Conservation (phyloP, 2,329 filamentous ascomycete genomes). For the Drechslerella coelobrocha region DNA sequence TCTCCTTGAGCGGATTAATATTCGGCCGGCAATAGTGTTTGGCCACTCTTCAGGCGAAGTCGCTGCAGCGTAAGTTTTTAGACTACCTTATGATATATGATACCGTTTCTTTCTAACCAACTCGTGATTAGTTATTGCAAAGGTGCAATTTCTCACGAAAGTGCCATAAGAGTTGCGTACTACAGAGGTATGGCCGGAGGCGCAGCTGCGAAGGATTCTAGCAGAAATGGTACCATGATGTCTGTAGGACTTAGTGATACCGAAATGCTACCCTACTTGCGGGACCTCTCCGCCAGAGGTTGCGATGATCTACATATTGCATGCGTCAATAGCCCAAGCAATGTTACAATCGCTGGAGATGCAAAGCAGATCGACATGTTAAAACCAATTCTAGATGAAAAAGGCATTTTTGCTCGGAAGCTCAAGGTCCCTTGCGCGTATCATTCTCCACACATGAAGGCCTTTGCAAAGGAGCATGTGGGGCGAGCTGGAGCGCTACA, state of each 20-base stretch:
- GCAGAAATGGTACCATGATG: constrained; percentile 58
- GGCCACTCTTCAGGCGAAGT: constrained; percentile 62
- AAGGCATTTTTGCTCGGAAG: constrained; percentile 56
- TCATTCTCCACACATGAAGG: constrained; percentile 60
- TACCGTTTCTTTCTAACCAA: neutral
- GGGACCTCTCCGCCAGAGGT: constrained; percentile 17
- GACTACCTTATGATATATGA: constrained; percentile 36
- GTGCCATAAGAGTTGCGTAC: constrained; percentile 28
- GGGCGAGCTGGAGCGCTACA: constrained; percentile 23
- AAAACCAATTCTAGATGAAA: constrained; percentile 16
- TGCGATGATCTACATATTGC: constrained; percentile 15
- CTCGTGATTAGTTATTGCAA: constrained; percentile 26
- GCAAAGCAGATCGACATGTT: constrained; percentile 55
- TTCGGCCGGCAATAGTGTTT: constrained; percentile 57
- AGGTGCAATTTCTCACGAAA: constrained; percentile 21
- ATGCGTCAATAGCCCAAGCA: constrained; percentile 55
- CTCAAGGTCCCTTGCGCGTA: constrained; percentile 60
- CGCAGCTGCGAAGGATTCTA: constrained; percentile 9
- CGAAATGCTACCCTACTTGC: constrained; percentile 53
- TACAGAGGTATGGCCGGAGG: constrained; percentile 20
- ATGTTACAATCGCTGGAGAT: constrained; percentile 55
- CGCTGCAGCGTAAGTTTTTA: constrained; percentile 60
- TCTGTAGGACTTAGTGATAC: constrained; percentile 57
- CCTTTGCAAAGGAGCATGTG: constrained; percentile 56
- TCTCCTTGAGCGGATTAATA: constrained; percentile 56